A percentile compares a stretch with the other conserved stretches of the same genome.
Conservation (phyloP, 2,329 filamentous ascomycete genomes). For the Exophiala mesophila region DNA sequence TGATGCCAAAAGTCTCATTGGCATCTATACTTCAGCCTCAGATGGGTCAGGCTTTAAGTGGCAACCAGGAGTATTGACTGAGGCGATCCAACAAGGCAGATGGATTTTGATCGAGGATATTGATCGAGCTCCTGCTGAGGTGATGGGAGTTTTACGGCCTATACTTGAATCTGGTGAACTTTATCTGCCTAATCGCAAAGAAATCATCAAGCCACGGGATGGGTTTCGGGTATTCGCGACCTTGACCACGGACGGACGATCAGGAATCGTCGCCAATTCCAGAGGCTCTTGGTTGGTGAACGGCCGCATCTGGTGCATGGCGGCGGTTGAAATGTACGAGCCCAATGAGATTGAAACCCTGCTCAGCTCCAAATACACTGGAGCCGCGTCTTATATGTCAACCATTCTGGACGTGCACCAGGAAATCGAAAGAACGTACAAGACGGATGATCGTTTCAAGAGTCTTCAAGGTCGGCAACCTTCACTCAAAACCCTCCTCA, state of each 20-base stretch:
- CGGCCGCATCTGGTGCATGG: conserved; percentile 70
- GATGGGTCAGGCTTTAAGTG: conserved; percentile 87
- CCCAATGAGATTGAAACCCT: conserved; percentile 70
- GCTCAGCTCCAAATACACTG: conserved; percentile 64
- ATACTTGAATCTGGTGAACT: conserved; percentile 90
- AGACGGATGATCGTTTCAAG: conserved; percentile 13
- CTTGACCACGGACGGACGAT: conserved; percentile 64
- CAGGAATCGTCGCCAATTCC: conserved; percentile 66
- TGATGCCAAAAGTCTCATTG: conserved; percentile 92
- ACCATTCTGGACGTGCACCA: conserved; percentile 55
- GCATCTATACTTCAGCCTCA: conserved; percentile 84
- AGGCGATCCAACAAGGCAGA: conserved; percentile 84
- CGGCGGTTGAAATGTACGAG: conserved; percentile 63
- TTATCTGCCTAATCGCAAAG: conserved; percentile 80
- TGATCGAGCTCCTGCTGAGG: conserved; percentile 88
- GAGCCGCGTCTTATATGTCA: conserved; percentile 55
- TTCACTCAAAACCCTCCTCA: conserved; percentile 75
- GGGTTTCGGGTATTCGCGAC: conserved; percentile 92
- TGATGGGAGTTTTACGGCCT: conserved; percentile 86
- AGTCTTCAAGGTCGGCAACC: conserved; percentile 49
- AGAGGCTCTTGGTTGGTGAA: conserved; percentile 30
- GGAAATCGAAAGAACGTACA: conserved; percentile 36
- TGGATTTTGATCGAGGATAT: conserved; percentile 98
- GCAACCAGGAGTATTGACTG: conserved; percentile 88
- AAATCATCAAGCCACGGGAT: conserved; percentile 73